Base-by-base conservation (phyloP, 2,329 filamentous ascomycete species). In the Beauveria varroae region DNA sequence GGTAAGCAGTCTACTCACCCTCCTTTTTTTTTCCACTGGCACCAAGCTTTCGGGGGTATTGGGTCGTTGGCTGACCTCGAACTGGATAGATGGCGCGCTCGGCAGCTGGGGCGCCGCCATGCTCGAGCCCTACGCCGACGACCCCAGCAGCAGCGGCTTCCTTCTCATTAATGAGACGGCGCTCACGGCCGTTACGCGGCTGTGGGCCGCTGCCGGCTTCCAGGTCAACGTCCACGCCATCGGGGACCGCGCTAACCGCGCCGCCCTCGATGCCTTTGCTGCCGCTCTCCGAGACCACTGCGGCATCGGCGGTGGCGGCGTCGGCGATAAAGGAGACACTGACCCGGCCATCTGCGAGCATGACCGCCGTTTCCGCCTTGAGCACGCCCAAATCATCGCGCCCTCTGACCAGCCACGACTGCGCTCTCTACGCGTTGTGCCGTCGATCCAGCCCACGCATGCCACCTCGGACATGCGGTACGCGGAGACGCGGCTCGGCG, bases 191-290 rank as follows among this genome's bases (percentile, higher is more conserved):
- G 73, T 88, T 10, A 77, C 86, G 3, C 74, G 72, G 12, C 71
- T 80, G 30, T 90, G 87, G 87, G 81, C 85, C 18, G 72, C 72
- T 2, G 78, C 77, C 41, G 85, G 84, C 14, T 89, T 80, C 67
- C 87, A 90, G 68, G 86, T 90, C 61, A 88, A 87, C 68, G 87
- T 90, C 63, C 87, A 90, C 70, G 87, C 86, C 53, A 90, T 90
- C 62, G 87, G 87, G 9, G 87, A 90, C 70, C 76, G 83, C 5
- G 87, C 87, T 18, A 89, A 88, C 68, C 80, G 86, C 28, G 76
- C 84, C 37, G 85, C 85, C 61, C 73, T 90, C 50, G 81, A 88
- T 65, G 85, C 86, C 9, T 80, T 89, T 57, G 79, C 83, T 52
- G 75, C 77, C 7, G 82, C 84, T 10, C 77, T 89, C 5, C 71